Base-by-base conservation (phyloP, 2,329 filamentous ascomycete genomes). In the Ambrosiella cleistominuta region DNA sequence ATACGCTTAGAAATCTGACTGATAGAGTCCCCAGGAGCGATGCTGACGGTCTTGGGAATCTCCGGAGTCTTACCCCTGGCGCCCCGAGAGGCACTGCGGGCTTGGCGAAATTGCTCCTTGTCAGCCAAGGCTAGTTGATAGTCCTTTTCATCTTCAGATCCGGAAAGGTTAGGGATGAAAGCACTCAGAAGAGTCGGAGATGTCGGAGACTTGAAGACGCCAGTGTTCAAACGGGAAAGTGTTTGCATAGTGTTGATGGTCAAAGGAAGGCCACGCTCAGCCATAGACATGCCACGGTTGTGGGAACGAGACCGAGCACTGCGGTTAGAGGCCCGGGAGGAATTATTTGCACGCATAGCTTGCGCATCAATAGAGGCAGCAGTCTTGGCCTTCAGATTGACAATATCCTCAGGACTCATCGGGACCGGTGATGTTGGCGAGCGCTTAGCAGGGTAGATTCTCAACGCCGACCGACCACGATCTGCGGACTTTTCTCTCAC, bases 401-500 rank as follows among this genome's bases (percentile, higher is more conserved):
- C 80, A 61, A 87, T 68, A 65, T 96, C 89, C 64, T 95, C 88
- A 0, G 89, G 89, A 2, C 90, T 95, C 90, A 96, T 96, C 2
- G 90, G 88, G 1, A 95, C 78, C 0, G 91, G 91, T 0, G 91
- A 96, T 1, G 88, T 94, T 0, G 91, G 91, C 1, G 91, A 96
- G 19, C 86, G 78, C 70, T 95, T 15, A 85, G 80, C 66, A 82
- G 85, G 62, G 85, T 71, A 88, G 62, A 82, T 84, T 19, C 83
- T 79, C 50, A 79, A 75, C 11, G 77, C 72, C 27, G 76, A 77
- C 62, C 86, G 79, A 17, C 86, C 86, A 59, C 27, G 27, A 27
- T 27, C 27, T 27, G 27, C 27, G 27, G 27, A 27, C 27, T 27
- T 3, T 27, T 27, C 27, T 27, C 27, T 27, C 27, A 3, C 27